A percentile compares a stretch with the other conserved stretches of the same genome.
Conservation (phyloP, 192 early-diverging fungal species). For the Coemansia sp. region DNA sequence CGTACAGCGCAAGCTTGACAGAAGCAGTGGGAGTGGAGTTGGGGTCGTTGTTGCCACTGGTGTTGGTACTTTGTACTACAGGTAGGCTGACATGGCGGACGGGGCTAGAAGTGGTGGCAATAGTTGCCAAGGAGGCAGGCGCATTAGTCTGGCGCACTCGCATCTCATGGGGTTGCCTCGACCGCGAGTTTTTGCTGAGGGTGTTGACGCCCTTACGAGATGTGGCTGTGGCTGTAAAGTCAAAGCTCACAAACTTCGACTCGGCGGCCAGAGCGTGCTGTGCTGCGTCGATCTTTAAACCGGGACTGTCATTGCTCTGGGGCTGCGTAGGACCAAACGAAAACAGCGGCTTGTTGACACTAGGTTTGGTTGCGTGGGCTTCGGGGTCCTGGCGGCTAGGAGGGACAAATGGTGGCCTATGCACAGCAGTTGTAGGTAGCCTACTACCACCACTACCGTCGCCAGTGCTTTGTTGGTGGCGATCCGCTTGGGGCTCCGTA, state of each 20-base stretch:
- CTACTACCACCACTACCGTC: neutral
- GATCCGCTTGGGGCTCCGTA: neutral
- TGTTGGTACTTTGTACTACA: neutral
- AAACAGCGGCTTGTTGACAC: neutral
- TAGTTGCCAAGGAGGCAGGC: neutral
- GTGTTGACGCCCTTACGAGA: conserved; percentile 22
- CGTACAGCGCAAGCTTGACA: neutral
- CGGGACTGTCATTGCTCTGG: neutral
- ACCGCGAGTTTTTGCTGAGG: conserved; percentile 23
- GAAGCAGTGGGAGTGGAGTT: no score
- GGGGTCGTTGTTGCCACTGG: neutral
- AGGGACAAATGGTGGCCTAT: neutral
- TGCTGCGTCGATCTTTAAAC: neutral
- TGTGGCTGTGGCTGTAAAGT: conserved; percentile 12
- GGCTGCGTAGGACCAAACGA: neutral
- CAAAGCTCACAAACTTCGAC: neutral
- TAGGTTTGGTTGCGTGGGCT: neutral
- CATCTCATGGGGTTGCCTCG: neutral
- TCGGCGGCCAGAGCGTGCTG: neutral
- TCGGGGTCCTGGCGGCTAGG: neutral
- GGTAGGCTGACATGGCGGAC: neutral
- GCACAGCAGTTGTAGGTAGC: neutral
- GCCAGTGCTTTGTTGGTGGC: neutral
- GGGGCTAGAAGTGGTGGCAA: neutral
- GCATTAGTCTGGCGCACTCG: neutral